phyloP scores from a whole-genome alignment of 1,284 basidiomycete species.

The Ceratobasidium papillatum region DNA sequence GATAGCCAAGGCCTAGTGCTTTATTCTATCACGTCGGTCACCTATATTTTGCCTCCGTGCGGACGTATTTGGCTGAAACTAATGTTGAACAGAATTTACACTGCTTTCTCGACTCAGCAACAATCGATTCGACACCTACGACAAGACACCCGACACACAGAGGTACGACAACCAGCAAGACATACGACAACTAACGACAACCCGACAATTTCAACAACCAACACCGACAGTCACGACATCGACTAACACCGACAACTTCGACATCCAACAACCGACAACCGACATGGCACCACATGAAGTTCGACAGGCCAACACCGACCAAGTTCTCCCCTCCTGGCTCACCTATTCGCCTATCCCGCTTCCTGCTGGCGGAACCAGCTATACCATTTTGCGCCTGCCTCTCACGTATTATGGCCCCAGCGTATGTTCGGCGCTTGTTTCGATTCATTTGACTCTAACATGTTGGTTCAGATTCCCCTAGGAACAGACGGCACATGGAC shows the following conservation, averaged over 20 bases:
- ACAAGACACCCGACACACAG: conserved; percentile 39
- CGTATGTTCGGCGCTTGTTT: conserved; percentile 58
- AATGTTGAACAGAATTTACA: conserved; percentile 27
- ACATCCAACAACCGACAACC: conserved; percentile 11
- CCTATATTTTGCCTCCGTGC: conserved; percentile 2
- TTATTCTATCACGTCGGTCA: conserved; percentile 16
- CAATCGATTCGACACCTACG: conserved; percentile 38
- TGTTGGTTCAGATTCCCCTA: conserved; percentile 66
- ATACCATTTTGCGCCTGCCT: conserved; percentile 63
- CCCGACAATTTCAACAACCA: conserved; percentile 28
- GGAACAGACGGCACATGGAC: conserved; percentile 66
- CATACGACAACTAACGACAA: conserved; percentile 35
- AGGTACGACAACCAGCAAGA: conserved; percentile 40
- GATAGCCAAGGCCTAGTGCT: conserved; percentile 11
- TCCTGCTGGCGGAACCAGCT: conserved; percentile 31
- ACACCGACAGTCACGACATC: conserved; percentile 40
- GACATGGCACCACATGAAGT: conserved; percentile 26
- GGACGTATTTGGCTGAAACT: conserved; percentile 31
- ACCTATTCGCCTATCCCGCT: conserved; percentile 63
- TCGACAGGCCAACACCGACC: conserved; percentile 47
- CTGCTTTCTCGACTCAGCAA: conserved; percentile 40
- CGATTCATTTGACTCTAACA: background rate
- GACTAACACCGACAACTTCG: conserved; percentile 32
- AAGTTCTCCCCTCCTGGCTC: conserved; percentile 71
- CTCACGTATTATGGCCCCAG: conserved; percentile 77